Evolutionary conservation across 1,284 basidiomycete genomes (phyloP).

Genomic region (Anthracocystis setariae): DNA sequence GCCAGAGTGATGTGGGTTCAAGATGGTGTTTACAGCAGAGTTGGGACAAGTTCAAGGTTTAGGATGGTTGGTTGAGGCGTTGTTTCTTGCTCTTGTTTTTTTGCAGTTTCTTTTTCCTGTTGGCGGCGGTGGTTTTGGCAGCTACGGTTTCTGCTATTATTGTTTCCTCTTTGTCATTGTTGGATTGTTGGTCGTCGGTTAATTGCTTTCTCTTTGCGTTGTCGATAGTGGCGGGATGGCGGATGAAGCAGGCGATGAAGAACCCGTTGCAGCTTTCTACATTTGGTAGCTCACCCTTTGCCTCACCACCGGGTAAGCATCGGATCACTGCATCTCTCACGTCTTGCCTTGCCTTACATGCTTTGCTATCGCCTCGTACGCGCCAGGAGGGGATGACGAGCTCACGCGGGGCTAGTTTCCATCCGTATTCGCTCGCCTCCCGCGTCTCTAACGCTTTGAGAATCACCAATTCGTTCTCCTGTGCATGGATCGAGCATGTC

Average conservation of each 20-base stretch:
- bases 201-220: constrained; percentile 1
- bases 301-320: constrained; percentile 45
- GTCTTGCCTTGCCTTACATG: constrained; percentile 13
- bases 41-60: neutral
- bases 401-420: constrained; percentile 48
- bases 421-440: constrained; percentile 44
- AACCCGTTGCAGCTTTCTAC: constrained; percentile 57
- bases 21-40: neutral
- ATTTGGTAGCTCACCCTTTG: constrained; percentile 17
- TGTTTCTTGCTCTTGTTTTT: constrained; percentile 39
- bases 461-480: constrained; percentile 89
- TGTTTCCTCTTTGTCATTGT: neutral
- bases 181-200: neutral
- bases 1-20: neutral
- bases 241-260: constrained; percentile 59
- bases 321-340: constrained; percentile 48
- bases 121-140: too few relatives aligned
- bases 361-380: constrained; percentile 39
- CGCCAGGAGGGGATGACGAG: constrained; percentile 58
- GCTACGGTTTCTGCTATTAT: neutral
- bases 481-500: constrained; percentile 89
- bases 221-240: neutral
- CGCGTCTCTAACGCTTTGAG: constrained; percentile 66
- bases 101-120: constrained; percentile 40
- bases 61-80: constrained; percentile 9